phyloP scores from a whole-genome alignment of 164 flowering plant species.

The Annona squamosa region DNA sequence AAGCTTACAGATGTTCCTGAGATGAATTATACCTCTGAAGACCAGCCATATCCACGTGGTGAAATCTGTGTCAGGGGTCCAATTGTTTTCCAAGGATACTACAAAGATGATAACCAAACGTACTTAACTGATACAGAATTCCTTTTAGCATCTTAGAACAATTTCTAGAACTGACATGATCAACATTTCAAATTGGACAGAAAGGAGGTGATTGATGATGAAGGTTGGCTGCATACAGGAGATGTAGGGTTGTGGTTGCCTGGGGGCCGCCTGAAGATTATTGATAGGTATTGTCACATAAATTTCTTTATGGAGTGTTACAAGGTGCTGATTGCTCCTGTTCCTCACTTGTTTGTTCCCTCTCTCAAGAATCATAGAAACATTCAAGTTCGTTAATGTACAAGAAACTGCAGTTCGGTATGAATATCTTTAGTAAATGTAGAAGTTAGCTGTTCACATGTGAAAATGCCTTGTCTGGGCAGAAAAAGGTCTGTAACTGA shows the following conservation, averaged over 20 bases:
- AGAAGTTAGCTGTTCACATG: no score
- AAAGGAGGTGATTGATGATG: conserved; percentile 79
- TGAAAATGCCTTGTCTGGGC: no score
- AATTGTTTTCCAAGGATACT: conserved; percentile 74
- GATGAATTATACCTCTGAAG: conserved; percentile 91
- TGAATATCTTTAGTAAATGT: no score
- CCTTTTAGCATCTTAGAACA: not conserved
- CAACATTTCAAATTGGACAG: conserved; percentile 31
- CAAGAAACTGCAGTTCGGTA: no score
- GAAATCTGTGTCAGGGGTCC: conserved; percentile 96
- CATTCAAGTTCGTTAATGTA: no score
- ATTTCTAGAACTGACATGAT: not conserved
- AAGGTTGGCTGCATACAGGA: conserved; percentile 95
- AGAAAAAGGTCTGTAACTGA: no score
- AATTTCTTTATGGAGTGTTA: not conserved
- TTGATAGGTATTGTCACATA: conserved; percentile 61
- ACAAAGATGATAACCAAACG: conserved; percentile 93
- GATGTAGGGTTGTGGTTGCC: conserved; percentile 81
- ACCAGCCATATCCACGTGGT: conserved; percentile 88
- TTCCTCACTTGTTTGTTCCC: not conserved
- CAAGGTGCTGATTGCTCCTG: no score
- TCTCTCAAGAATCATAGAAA: not conserved
- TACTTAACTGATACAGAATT: conserved; percentile 18
- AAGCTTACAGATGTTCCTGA: conserved; percentile 96
- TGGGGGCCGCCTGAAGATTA: conserved; percentile 84